These are phyloP conservation scores for Solanum phureja DNA, from an alignment of 257 asterid species.

Conservation along the genomic window DNA sequence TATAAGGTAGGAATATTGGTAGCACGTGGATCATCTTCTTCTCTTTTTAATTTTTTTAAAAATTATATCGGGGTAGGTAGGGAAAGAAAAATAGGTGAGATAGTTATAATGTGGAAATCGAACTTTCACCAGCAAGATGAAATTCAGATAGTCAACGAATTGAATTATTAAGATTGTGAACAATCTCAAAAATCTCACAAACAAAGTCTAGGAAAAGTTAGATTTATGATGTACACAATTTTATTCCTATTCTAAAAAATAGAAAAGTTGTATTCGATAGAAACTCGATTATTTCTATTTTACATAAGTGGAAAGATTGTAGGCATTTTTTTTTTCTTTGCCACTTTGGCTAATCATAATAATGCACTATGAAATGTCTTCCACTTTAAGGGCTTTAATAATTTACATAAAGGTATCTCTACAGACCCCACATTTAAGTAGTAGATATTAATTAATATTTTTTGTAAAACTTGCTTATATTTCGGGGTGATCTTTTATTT, in stretches of 20 bases:
- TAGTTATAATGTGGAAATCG: fast-evolving
- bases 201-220: no score
- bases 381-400: not conserved
- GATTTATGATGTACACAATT: no score
- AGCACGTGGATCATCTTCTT: not conserved
- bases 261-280: no score
- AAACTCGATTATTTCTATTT: no score
- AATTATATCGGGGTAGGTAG: not conserved
- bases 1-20: not conserved
- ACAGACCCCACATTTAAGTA: not conserved
- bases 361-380: not conserved
- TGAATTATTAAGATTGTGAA: fast-evolving
- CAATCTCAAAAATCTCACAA: not conserved
- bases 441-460: not conserved
- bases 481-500: no score
- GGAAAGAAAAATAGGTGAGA: no score
- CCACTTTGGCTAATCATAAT: not conserved
- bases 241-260: no score
- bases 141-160: not conserved
- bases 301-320: not conserved
- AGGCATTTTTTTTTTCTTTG: not conserved
- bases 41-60: not conserved
- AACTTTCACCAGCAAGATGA: fast-evolving
- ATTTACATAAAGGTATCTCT: not conserved
- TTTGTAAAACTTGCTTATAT: no score